Evolutionary conservation across 306 rosid genomes (phyloP).

Genomic region (Crotalaria pallida): DNA sequence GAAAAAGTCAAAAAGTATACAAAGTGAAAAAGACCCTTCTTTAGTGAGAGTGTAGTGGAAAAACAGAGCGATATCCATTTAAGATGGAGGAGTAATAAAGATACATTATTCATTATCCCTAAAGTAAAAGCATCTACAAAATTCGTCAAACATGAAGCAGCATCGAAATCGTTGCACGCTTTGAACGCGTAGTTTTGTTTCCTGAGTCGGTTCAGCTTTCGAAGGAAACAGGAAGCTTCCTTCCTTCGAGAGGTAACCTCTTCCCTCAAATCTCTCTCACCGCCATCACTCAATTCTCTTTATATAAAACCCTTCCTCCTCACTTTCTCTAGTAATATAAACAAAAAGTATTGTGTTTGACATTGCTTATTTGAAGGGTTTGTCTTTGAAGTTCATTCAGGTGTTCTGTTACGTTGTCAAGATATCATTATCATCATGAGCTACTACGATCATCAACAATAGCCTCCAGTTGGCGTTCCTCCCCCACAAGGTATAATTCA

Average conservation of each 20-base stretch:
- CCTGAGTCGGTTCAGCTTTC: neutral
- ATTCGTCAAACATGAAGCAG: neutral
- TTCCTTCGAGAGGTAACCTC: neutral
- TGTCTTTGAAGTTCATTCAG: neutral
- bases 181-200: neutral
- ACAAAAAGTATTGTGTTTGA: neutral
- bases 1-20: too few relatives aligned
- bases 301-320: neutral
- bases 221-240: neutral
- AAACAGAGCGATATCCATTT: too few relatives aligned
- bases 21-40: too few relatives aligned
- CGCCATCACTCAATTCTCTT: neutral
- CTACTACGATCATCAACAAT: slow-evolving; percentile 48
- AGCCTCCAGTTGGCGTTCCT: slow-evolving; percentile 53
- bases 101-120: too few relatives aligned
- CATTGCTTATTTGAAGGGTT: too few relatives aligned
- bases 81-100: too few relatives aligned
- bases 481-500: slow-evolving; percentile 47
- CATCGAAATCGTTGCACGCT: neutral
- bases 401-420: neutral
- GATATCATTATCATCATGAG: slow-evolving; percentile 21
- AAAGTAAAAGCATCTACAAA: neutral
- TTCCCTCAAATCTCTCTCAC: neutral
- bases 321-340: neutral
- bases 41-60: too few relatives aligned